These are phyloP conservation scores for Fusarium beomiforme DNA, from an alignment of 2,329 filamentous ascomycete species.

Conservation along the genomic window DNA sequence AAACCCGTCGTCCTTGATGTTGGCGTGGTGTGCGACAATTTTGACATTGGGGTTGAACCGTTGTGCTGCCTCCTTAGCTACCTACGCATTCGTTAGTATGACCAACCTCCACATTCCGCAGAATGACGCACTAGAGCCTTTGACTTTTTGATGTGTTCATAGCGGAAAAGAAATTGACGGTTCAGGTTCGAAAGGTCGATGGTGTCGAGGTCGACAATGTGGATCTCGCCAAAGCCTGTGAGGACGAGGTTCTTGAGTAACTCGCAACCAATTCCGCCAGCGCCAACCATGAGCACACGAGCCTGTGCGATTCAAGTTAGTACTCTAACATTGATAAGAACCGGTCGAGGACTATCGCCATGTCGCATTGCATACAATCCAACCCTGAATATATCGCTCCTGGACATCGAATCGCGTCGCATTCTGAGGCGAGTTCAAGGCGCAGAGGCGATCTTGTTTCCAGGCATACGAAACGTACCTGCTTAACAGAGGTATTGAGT, in stretches of 20 bases:
- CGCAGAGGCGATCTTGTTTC: conserved; percentile 8
- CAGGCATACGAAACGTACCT: conserved; percentile 59
- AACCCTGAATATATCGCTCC: neutral
- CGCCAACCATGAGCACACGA: conserved; percentile 91
- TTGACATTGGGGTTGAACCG: conserved; percentile 90
- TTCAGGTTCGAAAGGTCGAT: conserved; percentile 99
- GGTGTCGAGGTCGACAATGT: conserved; percentile 96
- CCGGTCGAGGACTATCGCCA: neutral
- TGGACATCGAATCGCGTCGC: conserved; percentile 1
- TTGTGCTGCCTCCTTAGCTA: conserved; percentile 90
- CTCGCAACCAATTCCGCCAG: conserved; percentile 97
- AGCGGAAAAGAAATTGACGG: conserved; percentile 94
- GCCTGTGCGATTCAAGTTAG: conserved; percentile 63
- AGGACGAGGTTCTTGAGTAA: conserved; percentile 96
- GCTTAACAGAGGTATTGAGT: conserved; percentile 73
- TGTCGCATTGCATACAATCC: neutral
- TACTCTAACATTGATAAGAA: neutral
- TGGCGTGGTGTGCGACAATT: conserved; percentile 89
- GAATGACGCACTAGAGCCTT: conserved; percentile 80
- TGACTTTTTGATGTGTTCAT: conserved; percentile 97
- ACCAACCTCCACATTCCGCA: conserved; percentile 9
- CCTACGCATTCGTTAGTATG: conserved; percentile 59
- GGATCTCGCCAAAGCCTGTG: conserved; percentile 89
- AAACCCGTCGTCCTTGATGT: conserved; percentile 92
- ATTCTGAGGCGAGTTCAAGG: conserved; percentile 11